Evolutionary conservation across 345 rosid genomes (phyloP).

Genomic region (Rhizophora apiculata): DNA sequence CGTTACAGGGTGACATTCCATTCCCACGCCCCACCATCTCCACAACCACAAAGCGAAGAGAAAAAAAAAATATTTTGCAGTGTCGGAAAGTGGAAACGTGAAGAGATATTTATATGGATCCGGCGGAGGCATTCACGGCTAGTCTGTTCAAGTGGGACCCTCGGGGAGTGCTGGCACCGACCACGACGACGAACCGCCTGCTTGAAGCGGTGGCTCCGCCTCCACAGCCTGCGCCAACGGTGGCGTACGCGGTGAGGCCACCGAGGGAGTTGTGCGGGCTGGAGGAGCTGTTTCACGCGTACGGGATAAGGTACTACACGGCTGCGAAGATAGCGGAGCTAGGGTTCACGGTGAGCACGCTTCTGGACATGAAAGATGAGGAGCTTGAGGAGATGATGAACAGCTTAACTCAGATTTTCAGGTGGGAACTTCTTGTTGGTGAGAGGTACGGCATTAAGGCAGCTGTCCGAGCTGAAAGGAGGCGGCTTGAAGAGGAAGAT

Average conservation of each 20-base stretch:
- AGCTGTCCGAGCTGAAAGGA: slow-evolving; percentile 85
- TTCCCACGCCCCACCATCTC: not conserved
- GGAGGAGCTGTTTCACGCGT: slow-evolving; percentile 75
- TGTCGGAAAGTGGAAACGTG: not conserved
- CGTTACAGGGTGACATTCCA: not conserved
- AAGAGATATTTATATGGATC: slow-evolving; percentile 47
- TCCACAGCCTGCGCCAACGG: slow-evolving; percentile 21
- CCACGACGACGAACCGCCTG: slow-evolving; percentile 23
- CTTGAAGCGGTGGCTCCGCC: slow-evolving; percentile 17
- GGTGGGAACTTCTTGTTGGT: slow-evolving; percentile 94
- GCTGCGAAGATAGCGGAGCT: slow-evolving; percentile 89
- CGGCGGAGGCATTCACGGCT: slow-evolving; percentile 72
- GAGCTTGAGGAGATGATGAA: slow-evolving; percentile 99
- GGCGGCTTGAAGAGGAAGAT: slow-evolving; percentile 66
- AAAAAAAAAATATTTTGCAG: not conserved
- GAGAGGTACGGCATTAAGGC: slow-evolving; percentile 92
- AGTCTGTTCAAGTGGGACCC: slow-evolving; percentile 85
- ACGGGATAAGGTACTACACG: slow-evolving; percentile 80
- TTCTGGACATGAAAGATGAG: slow-evolving; percentile 84
- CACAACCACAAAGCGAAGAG: not conserved
- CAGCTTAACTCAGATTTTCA: slow-evolving; percentile 76
- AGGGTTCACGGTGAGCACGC: slow-evolving; percentile 93
- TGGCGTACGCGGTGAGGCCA: slow-evolving; percentile 37
- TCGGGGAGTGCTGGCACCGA: slow-evolving; percentile 28
- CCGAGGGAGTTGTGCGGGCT: slow-evolving; percentile 62